Conservation (phyloP, 768 basidiomycete species). For the Pleurotus pulmonarius region DNA sequence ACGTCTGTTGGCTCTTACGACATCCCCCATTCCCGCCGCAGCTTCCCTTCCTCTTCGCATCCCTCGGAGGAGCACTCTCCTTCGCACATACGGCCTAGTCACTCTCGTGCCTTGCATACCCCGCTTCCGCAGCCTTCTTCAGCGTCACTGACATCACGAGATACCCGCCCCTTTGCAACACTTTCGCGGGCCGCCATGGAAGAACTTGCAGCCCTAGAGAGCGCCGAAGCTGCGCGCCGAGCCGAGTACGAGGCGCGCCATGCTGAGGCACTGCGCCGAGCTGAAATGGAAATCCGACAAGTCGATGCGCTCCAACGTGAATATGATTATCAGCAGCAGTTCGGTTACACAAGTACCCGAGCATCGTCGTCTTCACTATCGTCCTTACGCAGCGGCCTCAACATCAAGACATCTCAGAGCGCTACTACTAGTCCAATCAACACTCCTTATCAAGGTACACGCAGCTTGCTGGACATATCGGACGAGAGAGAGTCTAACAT, state of each 20-base stretch:
- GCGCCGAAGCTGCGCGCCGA: conserved; percentile 75
- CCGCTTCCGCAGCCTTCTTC: conserved; percentile 26
- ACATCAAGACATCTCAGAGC: conserved; percentile 40
- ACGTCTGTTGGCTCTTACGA: conserved; percentile 48
- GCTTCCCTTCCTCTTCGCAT: conserved; percentile 17
- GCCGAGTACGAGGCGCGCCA: conserved; percentile 85
- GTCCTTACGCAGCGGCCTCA: conserved; percentile 8
- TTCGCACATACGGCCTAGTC: conserved; percentile 17
- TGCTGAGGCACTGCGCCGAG: conserved; percentile 62
- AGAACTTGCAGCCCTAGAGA: conserved; percentile 86
- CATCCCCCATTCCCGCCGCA: conserved; percentile 31
- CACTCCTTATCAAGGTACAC: conserved; percentile 32
- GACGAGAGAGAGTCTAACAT: conserved; percentile 4
- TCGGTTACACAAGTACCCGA: conserved; percentile 15
- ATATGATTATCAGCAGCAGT: conserved; percentile 3
- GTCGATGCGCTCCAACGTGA: conserved; percentile 13
- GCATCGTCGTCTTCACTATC: conserved; percentile 16
- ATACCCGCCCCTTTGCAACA: conserved; percentile 55
- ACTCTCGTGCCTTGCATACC: conserved; percentile 17
- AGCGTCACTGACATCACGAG: conserved; percentile 28
- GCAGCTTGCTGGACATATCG: conserved; percentile 14
- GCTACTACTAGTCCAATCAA: conserved; percentile 62
- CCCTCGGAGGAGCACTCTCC: conserved; percentile 3
- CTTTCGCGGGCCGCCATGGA: conserved; percentile 80
- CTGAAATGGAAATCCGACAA: conserved; percentile 68